phyloP scores from a whole-genome alignment of 2,329 filamentous ascomycete species.

The Alternaria gansuensis region DNA sequence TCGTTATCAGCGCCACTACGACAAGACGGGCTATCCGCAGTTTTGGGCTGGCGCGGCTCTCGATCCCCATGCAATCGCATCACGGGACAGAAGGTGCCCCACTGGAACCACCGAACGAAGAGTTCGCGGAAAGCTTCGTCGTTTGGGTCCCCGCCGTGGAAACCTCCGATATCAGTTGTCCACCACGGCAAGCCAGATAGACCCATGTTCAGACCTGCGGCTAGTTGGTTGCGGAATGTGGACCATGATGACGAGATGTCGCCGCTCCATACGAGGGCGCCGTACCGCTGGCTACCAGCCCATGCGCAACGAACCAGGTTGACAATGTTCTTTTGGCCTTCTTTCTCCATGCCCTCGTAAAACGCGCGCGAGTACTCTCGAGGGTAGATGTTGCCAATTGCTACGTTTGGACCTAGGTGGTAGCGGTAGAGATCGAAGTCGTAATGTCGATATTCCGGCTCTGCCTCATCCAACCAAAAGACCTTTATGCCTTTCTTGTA shows the following conservation, averaged over 20 bases:
- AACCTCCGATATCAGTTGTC: constrained; percentile 76
- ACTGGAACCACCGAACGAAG: constrained; percentile 74
- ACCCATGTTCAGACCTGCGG: constrained; percentile 72
- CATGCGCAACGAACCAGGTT: constrained; percentile 67
- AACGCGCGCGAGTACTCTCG: constrained; percentile 67
- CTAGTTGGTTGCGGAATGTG: constrained; percentile 67
- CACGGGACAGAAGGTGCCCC: constrained; percentile 72
- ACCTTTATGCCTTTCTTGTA: constrained; percentile 68
- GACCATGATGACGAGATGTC: constrained; percentile 72
- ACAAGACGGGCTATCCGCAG: constrained; percentile 50
- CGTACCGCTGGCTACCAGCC: constrained; percentile 69
- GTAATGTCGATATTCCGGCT: constrained; percentile 71
- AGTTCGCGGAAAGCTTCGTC: constrained; percentile 68
- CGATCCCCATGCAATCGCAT: constrained; percentile 73
- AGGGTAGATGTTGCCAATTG: constrained; percentile 68
- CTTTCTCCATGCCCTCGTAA: constrained; percentile 65
- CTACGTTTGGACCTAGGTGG: constrained; percentile 62
- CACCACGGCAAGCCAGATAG: constrained; percentile 72
- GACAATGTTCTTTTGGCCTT: constrained; percentile 65
- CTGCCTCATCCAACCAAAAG: constrained; percentile 76
- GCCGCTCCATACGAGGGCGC: constrained; percentile 72
- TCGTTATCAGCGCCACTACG: constrained; percentile 66
- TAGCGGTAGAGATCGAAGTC: constrained; percentile 74
- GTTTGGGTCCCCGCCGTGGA: constrained; percentile 69
- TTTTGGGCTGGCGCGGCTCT: constrained; percentile 64